A percentile compares a stretch with the other conserved stretches of the same genome.
Conservation (phyloP, 371 early-diverging fungal genomes). For the Encephalitozoon hellem region DNA sequence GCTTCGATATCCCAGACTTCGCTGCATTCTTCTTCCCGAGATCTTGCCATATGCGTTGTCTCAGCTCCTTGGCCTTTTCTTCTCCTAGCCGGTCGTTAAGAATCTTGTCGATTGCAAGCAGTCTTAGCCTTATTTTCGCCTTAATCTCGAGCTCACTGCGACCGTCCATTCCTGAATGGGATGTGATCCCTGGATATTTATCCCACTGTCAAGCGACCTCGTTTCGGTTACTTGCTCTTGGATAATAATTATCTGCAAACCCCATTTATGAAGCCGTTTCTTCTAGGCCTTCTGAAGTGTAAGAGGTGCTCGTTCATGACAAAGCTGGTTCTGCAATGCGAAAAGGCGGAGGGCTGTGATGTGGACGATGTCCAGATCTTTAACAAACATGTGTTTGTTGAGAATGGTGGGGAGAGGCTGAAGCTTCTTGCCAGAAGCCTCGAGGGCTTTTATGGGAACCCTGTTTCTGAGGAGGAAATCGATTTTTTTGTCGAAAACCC, state of each 20-base stretch:
- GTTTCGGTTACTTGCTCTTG: neutral
- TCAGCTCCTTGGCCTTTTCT: neutral
- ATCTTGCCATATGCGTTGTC: neutral
- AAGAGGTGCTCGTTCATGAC: conserved; percentile 23
- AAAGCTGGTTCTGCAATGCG: neutral
- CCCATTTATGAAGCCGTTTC: conserved; percentile 20
- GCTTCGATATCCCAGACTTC: neutral
- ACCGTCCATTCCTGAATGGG: neutral
- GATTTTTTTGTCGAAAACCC: neutral
- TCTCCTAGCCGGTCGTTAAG: neutral
- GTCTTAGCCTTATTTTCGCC: neutral
- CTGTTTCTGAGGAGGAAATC: neutral
- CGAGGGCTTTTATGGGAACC: too few relatives aligned
- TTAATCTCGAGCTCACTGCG: neutral
- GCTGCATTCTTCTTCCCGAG: neutral
- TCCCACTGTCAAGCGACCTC: neutral
- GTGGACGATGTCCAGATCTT: neutral
- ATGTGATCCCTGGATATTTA: neutral
- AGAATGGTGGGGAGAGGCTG: neutral
- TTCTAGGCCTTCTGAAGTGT: conserved; percentile 20
- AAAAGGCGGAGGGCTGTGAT: neutral
- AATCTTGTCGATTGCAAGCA: neutral
- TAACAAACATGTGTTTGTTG: neutral
- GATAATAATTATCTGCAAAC: neutral
- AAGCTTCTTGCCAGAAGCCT: neutral